Base-by-base conservation (phyloP, 2,329 filamentous ascomycete species). In the Coniochaeta hoffmannii region DNA sequence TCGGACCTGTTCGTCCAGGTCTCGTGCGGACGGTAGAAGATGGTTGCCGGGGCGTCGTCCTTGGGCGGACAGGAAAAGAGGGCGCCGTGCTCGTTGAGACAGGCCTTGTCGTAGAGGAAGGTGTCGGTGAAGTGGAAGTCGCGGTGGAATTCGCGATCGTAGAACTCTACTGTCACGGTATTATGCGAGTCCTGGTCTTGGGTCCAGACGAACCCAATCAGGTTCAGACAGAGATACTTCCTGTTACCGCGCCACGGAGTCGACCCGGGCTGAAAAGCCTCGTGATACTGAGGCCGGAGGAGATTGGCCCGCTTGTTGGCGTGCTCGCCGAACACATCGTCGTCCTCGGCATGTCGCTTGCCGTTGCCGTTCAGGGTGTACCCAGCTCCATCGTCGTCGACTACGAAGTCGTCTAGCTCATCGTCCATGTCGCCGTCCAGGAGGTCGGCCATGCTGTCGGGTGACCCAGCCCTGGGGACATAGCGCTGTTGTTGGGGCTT, bases 51-150 rank as follows among this genome's bases (percentile, higher is more conserved):
- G 10, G 69, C 63, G 56, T 85, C 82, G 31, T 83, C 80, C 9
- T 77, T 79, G 1, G 90, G 84, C 22, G 86, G 88, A 58, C 89
- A 93, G 1, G 91, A 88, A 67, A 97, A 97, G 0, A 96, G 78
- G 0, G 90, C 81, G 15, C 94, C 93, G 55, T 89, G 86, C 56
- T 95, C 88, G 63, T 89, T 86, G 56, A 99, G 77, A 65, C 93
- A 97, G 19, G 94, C 93, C 71, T 96, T 97, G 73, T 99, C 94
- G 71, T 97, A 97, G 4, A 91, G 79, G 67, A 91, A 97, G 1
- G 91, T 93, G 68, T 99, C 94, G 12, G 92, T 97, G 69, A 99
- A 97, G 73, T 97, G 94, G 65, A 97, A 97, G 69, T 97, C 91
- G 50, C 93, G 83, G 68, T 96, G 88, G 57, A 88, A 86, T 62